Evolutionary conservation across 164 flowering plant genomes (phyloP).

Genomic region (Platanus orientalis): DNA sequence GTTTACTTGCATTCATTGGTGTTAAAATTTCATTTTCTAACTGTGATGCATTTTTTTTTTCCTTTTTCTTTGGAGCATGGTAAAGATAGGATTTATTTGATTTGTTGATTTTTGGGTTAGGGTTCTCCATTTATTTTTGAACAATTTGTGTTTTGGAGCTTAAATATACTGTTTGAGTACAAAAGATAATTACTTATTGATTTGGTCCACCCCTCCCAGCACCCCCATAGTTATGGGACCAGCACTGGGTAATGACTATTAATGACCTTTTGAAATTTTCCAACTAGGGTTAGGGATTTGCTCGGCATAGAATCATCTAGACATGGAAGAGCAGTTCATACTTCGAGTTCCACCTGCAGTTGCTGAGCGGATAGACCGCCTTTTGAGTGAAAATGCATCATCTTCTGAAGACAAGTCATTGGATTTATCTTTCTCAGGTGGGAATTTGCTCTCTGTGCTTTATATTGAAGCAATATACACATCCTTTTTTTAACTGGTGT

Average conservation of each 20-base stretch:
- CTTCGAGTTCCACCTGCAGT: conserved; percentile 83
- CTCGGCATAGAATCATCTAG: background rate
- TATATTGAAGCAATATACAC: background rate
- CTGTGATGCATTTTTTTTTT: no score
- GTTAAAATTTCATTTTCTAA: no score
- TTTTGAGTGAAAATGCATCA: conserved; percentile 57
- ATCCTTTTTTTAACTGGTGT: background rate
- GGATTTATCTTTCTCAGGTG: conserved; percentile 77
- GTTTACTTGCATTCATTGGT: no score
- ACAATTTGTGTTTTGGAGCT: background rate
- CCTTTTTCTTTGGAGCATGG: no score
- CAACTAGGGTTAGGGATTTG: background rate
- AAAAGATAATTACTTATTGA: background rate
- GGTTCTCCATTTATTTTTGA: no score
- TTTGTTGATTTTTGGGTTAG: no score
- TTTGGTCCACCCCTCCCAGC: no score
- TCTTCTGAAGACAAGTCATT: conserved; percentile 68
- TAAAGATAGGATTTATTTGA: no score
- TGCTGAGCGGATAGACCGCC: conserved; percentile 69
- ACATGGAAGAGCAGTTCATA: conserved; percentile 88
- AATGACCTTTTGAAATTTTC: background rate
- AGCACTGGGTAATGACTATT: no score
- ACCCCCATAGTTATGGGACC: no score
- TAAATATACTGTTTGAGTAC: background rate
- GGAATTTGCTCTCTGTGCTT: background rate